Percentiles rank a stretch among this genome's conserved stretches.
Conservation (phyloP, 2,329 filamentous ascomycete species). For the Fusarium sp. region DNA sequence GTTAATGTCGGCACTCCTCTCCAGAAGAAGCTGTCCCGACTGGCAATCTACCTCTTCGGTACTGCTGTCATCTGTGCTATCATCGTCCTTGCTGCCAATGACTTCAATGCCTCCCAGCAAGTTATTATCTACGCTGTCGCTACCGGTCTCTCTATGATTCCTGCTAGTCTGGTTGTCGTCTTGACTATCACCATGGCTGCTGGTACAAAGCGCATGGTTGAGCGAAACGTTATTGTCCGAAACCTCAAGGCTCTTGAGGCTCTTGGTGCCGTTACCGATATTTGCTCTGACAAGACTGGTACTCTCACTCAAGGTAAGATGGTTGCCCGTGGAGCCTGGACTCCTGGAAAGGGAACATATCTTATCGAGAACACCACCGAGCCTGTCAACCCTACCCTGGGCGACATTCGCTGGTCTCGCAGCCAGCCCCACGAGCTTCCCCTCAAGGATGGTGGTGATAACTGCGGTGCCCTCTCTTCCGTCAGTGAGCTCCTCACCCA, state of each 20-base stretch:
- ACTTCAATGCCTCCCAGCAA: constrained; percentile 66
- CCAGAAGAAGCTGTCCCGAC: constrained; percentile 75
- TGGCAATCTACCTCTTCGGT: constrained; percentile 75
- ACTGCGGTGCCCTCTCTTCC: constrained; percentile 44
- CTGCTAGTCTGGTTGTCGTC: constrained; percentile 63
- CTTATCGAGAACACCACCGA: constrained; percentile 67
- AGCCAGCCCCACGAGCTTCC: constrained; percentile 58
- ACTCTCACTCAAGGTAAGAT: constrained; percentile 75
- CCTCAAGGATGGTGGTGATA: constrained; percentile 51
- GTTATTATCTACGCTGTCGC: constrained; percentile 70
- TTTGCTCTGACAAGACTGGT: constrained; percentile 69
- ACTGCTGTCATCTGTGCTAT: constrained; percentile 77
- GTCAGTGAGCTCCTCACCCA: constrained; percentile 56
- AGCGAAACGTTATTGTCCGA: constrained; percentile 66
- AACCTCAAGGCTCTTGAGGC: constrained; percentile 68
- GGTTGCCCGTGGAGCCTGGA: constrained; percentile 71
- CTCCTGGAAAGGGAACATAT: constrained; percentile 69
- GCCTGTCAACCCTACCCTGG: constrained; percentile 69
- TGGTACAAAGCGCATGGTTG: constrained; percentile 66
- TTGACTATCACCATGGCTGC: constrained; percentile 72
- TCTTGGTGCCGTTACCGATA: constrained; percentile 71
- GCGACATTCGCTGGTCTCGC: constrained; percentile 59
- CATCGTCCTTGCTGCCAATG: constrained; percentile 75
- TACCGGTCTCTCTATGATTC: constrained; percentile 65
- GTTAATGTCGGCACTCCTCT: constrained; percentile 78